A percentile compares a stretch with the other conserved stretches of the same genome.
phyloP scores from a whole-genome alignment of 2,329 filamentous ascomycete genomes.

The Lachnellula occidentalis region DNA sequence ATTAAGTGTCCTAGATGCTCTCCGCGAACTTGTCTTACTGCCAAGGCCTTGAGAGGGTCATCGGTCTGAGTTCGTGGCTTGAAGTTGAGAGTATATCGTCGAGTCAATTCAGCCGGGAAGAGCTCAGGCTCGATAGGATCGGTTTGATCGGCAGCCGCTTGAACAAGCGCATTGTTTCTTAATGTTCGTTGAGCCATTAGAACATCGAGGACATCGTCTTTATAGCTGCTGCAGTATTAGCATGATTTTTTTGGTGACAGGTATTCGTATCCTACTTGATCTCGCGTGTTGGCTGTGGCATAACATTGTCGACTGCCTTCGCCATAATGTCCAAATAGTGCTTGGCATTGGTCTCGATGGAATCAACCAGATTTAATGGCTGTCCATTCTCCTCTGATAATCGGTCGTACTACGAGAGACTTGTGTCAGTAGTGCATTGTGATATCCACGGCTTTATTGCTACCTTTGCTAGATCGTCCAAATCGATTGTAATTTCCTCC shows the following conservation, averaged over 20 bases:
- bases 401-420: conserved; percentile 58
- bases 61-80: conserved; percentile 77
- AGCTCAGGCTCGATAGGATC: conserved; percentile 67
- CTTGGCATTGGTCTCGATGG: conserved; percentile 84
- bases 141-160: conserved; percentile 59
- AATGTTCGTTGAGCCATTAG: conserved; percentile 88
- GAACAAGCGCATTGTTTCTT: conserved; percentile 71
- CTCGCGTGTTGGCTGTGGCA: conserved; percentile 74
- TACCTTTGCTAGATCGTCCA: conserved; percentile 80
- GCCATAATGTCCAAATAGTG: conserved; percentile 94
- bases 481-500: conserved; percentile 75
- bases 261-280: conserved; percentile 55
- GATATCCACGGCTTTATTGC: conserved; percentile 40
- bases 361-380: conserved; percentile 65
- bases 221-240: conserved; percentile 60
- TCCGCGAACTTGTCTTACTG: conserved; percentile 89
- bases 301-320: conserved; percentile 76
- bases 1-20: conserved; percentile 92
- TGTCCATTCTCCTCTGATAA: conserved; percentile 54
- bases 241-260: background rate
- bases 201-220: conserved; percentile 94
- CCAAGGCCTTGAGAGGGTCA: conserved; percentile 59
- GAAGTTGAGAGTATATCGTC: conserved; percentile 93
- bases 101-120: conserved; percentile 87
- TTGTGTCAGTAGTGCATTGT: conserved; percentile 4